These are phyloP conservation scores for Spathaspora boniae DNA, from an alignment of 805 yeast species.

Conservation along the genomic window DNA sequence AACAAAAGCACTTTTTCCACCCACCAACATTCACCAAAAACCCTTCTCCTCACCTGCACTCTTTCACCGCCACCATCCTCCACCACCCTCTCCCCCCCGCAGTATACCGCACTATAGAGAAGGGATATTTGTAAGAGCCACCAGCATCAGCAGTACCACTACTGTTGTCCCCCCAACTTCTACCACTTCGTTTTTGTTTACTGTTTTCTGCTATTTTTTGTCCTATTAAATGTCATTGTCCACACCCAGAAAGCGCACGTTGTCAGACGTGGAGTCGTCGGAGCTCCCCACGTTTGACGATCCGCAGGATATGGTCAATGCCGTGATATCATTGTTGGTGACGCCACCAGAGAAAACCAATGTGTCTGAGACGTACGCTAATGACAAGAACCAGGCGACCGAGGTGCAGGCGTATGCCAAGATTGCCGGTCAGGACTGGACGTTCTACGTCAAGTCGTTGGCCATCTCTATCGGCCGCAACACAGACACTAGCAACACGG, in stretches of 20 bases:
- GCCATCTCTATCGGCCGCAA: slow-evolving; percentile 83
- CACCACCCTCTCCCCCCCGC: neutral
- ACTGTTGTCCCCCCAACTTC: neutral
- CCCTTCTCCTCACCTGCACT: neutral
- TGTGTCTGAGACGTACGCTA: slow-evolving; percentile 70
- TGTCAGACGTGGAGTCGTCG: slow-evolving; percentile 17
- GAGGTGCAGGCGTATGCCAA: slow-evolving; percentile 99
- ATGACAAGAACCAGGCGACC: slow-evolving; percentile 61
- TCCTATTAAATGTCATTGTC: slow-evolving; percentile 13
- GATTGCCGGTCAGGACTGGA: slow-evolving; percentile 91
- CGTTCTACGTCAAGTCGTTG: slow-evolving; percentile 82
- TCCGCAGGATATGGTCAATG: slow-evolving; percentile 64
- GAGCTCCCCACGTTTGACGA: slow-evolving; percentile 46
- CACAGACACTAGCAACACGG: slow-evolving; percentile 37
- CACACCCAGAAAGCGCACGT: slow-evolving; percentile 28
- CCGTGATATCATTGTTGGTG: slow-evolving; percentile 66
- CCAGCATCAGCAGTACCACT: neutral
- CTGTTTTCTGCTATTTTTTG: neutral
- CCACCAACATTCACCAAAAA: slow-evolving; percentile 4
- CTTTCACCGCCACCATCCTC: neutral
- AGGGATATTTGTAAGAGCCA: slow-evolving; percentile 2
- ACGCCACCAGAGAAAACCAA: slow-evolving; percentile 71
- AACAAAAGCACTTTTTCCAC: slow-evolving; percentile 1
- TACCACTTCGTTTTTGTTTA: neutral
- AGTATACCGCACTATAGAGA: neutral